These are phyloP conservation scores for Tylopilus sp. DNA, from an alignment of 768 basidiomycete genomes.

Conservation along the genomic window DNA sequence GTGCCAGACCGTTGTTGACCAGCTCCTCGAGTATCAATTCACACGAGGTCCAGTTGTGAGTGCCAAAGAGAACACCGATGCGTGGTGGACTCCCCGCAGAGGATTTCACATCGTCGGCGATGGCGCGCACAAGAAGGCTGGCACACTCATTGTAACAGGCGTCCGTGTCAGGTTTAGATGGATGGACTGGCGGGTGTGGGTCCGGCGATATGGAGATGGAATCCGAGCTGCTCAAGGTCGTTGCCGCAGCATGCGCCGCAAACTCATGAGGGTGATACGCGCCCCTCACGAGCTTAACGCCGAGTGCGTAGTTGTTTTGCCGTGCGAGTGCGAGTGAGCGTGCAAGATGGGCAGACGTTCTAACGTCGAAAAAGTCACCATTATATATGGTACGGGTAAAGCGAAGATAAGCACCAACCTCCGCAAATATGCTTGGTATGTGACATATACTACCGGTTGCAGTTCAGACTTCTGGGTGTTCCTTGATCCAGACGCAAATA, in stretches of 20 bases:
- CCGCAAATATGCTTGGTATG: conserved; percentile 86
- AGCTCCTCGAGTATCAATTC: conserved; percentile 59
- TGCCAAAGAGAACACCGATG: conserved; percentile 77
- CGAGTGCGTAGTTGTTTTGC: conserved; percentile 65
- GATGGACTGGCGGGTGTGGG: conserved; percentile 63
- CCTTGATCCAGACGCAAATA: conserved; percentile 3
- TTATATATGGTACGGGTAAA: no score
- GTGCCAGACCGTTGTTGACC: conserved; percentile 47
- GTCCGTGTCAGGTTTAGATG: conserved; percentile 69
- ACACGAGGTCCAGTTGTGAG: conserved; percentile 78
- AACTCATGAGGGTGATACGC: conserved; percentile 85
- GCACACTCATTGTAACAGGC: conserved; percentile 65
- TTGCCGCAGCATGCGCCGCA: conserved; percentile 35
- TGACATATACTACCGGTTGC: conserved; percentile 76
- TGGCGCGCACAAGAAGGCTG: conserved; percentile 48
- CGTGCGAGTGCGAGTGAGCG: conserved; percentile 67
- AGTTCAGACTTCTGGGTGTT: conserved; percentile 21
- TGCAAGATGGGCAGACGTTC: conserved; percentile 64
- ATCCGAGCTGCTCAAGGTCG: conserved; percentile 17
- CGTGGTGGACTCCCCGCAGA: conserved; percentile 12
- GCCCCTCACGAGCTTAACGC: conserved; percentile 90
- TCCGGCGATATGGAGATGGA: conserved; percentile 54
- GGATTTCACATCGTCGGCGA: conserved; percentile 48
- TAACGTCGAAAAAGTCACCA: conserved; percentile 30
- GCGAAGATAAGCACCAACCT: conserved; percentile 42